Percentiles rank a stretch among this genome's conserved stretches.
These are phyloP conservation scores for Nidularia pulvinata DNA, from an alignment of 768 basidiomycete genomes.

Conservation along the genomic window DNA sequence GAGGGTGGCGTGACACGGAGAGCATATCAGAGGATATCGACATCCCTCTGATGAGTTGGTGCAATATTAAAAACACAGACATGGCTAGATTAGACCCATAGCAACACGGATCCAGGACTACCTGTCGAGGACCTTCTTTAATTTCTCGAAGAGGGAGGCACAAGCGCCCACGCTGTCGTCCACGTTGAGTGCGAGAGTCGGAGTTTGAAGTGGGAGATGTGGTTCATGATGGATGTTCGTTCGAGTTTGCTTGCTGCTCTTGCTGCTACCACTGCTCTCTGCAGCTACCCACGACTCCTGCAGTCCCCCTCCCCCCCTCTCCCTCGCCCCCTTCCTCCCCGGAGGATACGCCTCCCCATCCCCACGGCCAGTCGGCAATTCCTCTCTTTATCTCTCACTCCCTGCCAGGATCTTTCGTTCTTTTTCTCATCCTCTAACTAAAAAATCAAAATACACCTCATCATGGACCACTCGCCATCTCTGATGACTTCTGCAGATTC, in stretches of 20 bases:
- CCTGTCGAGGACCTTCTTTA: no score
- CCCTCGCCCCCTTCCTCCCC: no score
- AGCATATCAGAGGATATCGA: no score
- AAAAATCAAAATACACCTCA: conserved; percentile 1
- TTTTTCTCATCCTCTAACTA: conserved; percentile 10
- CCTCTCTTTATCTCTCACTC: conserved; percentile 36
- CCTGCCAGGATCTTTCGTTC: conserved; percentile 31
- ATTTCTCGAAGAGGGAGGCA: no score
- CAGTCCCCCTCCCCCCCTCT: no score
- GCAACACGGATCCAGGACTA: no score
- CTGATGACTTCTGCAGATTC: conserved; percentile 15
- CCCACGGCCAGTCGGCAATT: conserved; percentile 24
- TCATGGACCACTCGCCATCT: conserved; percentile 19
- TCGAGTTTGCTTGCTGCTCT: neutral
- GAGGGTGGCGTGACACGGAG: neutral
- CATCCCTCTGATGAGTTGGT: no score
- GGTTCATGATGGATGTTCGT: conserved; percentile 2
- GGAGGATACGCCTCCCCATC: conserved; percentile 4
- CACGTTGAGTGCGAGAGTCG: neutral
- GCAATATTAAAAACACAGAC: no score
- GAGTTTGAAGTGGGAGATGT: conserved; percentile 10
- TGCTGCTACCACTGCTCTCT: conserved; percentile 11
- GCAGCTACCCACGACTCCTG: neutral
- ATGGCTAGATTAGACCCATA: no score
- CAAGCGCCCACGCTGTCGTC: no score